Evolutionary conservation across 164 flowering plant genomes (phyloP).

Genomic region (Nymphaea colorata): DNA sequence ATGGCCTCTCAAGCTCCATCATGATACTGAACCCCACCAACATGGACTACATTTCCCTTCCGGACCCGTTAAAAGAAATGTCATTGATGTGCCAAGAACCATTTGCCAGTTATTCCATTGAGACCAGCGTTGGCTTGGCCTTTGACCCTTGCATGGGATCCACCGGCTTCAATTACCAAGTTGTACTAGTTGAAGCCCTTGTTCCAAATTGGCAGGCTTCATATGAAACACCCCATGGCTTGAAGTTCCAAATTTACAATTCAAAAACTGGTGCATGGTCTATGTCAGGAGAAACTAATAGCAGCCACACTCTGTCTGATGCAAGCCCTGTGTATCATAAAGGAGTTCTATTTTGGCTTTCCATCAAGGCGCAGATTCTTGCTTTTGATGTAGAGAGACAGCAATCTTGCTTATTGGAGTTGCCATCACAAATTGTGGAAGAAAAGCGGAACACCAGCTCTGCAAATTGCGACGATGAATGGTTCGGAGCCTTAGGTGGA

Average conservation of each 20-base stretch:
- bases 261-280: not conserved
- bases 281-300: not conserved
- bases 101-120: not conserved
- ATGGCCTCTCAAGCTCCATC: not conserved
- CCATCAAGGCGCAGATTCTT: not conserved
- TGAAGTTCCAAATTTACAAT: not conserved
- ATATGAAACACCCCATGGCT: not conserved
- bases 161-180: not conserved
- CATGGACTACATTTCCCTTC: not conserved
- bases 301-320: not conserved
- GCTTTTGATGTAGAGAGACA: not conserved
- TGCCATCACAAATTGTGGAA: not conserved
- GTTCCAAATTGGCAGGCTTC: not conserved
- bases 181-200: not conserved
- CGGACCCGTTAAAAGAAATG: not conserved
- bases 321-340: not conserved
- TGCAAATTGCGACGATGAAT: not conserved
- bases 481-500: not conserved
- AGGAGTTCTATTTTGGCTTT: not conserved
- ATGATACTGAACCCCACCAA: not conserved
- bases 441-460: not conserved
- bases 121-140: not conserved
- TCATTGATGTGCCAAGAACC: not conserved
- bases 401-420: not conserved
- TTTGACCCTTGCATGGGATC: not conserved